Evolutionary conservation across 371 early-diverging fungal species (phyloP), one percentile per base, ranked within the genome.

Genomic region (Dichotomocladium elegans): DNA sequence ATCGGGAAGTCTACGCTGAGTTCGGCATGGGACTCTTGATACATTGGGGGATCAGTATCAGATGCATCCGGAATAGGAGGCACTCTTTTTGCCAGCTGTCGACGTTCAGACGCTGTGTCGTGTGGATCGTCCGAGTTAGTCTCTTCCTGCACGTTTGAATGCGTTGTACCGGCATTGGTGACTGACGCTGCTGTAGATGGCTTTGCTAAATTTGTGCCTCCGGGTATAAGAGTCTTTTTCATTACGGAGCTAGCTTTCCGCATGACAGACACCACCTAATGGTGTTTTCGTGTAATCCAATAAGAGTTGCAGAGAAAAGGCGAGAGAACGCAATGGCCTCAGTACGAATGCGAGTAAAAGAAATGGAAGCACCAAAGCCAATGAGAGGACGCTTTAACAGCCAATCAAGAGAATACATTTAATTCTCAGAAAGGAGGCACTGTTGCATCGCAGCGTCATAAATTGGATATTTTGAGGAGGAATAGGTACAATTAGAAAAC

Each of bases 231-330:
- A 15, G 60, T 56, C 55, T 65, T 65, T 31, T 60, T 65, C 61
- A 66, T 61, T 42, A 61, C 61, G 49, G 61, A 66, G 47, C 59
- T 58, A 21, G 66, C 61, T 51, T 61, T 61, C 53, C 61, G 66
- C 66, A 61, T 60, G 55, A 50, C 57, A 44, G 40, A 48, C 35
- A 48, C 49, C 49, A 48, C 49, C 49, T n/a, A 35, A 35, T 34
- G 33, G 30, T 30, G 19, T n/a, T n/a, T n/a, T n/a, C n/a, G n/a
- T n/a, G n/a, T n/a, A n/a, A n/a, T n/a, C n/a, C n/a, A n/a, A n/a
- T n/a, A n/a, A n/a, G n/a, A n/a, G n/a, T n/a, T n/a, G n/a, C n/a
- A n/a, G n/a, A n/a, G n/a, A n/a, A n/a, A n/a, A n/a, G n/a, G n/a
- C n/a, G n/a, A n/a, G n/a, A n/a, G n/a, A n/a, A n/a, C n/a, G n/a